These are phyloP conservation scores for Arthrobotrys conoides DNA, from an alignment of 2,329 filamentous ascomycete genomes.

Conservation along the genomic window DNA sequence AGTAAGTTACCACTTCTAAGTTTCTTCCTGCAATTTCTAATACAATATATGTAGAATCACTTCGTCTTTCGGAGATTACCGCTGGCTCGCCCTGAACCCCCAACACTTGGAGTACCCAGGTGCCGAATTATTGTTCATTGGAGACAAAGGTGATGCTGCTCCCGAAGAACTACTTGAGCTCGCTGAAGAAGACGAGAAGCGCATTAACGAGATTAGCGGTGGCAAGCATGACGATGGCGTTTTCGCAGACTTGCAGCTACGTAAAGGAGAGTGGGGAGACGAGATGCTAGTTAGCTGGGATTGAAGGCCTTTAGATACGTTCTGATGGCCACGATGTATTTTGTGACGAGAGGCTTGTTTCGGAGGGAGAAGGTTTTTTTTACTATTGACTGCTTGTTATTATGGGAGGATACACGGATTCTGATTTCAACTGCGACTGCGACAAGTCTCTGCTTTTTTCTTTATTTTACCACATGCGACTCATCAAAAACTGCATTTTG, in stretches of 20 bases:
- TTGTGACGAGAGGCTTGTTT: background rate
- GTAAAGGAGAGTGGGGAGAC: slow-evolving; percentile 59
- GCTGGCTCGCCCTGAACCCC: slow-evolving; percentile 82
- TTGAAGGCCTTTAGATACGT: background rate
- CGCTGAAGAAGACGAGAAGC: slow-evolving; percentile 79
- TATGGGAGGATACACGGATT: slow-evolving; percentile 9
- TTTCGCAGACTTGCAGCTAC: slow-evolving; percentile 71
- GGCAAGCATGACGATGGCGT: slow-evolving; percentile 65
- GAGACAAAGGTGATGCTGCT: slow-evolving; percentile 74
- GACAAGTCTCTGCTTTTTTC: background rate
- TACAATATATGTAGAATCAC: slow-evolving; percentile 70
- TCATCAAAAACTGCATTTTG: slow-evolving; percentile 1
- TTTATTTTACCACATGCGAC: background rate
- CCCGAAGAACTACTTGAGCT: slow-evolving; percentile 79
- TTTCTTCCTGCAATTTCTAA: slow-evolving; percentile 60
- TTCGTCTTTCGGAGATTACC: slow-evolving; percentile 78
- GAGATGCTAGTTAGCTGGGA: slow-evolving; percentile 55
- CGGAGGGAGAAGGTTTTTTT: background rate
- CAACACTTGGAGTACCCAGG: slow-evolving; percentile 81
- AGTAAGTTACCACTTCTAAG: slow-evolving; percentile 69
- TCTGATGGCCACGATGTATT: background rate
- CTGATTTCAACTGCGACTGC: slow-evolving; percentile 4
- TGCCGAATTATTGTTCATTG: slow-evolving; percentile 83
- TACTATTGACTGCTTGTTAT: background rate
- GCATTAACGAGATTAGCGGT: slow-evolving; percentile 75